These are phyloP conservation scores for Pseudoperonospora humuli DNA, from an alignment of 352 stramenopile species.

Conservation along the genomic window DNA sequence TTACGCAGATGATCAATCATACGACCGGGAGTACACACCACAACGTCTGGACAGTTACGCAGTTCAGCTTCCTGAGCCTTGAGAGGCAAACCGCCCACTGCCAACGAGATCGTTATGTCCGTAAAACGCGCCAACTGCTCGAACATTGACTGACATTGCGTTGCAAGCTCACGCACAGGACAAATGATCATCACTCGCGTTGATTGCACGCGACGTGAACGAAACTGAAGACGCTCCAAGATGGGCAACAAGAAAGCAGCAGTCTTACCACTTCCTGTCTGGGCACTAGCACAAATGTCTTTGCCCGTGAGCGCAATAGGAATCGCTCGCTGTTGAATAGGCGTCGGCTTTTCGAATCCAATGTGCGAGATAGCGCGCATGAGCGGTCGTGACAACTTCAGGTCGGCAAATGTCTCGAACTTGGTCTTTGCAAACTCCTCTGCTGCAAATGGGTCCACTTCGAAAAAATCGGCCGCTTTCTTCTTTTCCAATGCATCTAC, in stretches of 20 bases:
- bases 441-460: slow-evolving; percentile 66
- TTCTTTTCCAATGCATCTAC: slow-evolving; percentile 72
- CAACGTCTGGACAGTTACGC: slow-evolving; percentile 91
- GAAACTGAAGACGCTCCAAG: slow-evolving; percentile 94
- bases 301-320: slow-evolving; percentile 91
- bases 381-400: slow-evolving; percentile 95
- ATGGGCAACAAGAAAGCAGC: slow-evolving; percentile 97
- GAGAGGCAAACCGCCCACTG: slow-evolving; percentile 89
- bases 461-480: slow-evolving; percentile 78
- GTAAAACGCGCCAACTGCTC: slow-evolving; percentile 93
- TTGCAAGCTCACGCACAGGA: slow-evolving; percentile 96
- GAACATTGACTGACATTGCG: slow-evolving; percentile 94
- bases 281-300: slow-evolving; percentile 96
- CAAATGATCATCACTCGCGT: slow-evolving; percentile 96
- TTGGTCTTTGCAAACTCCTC: slow-evolving; percentile 75
- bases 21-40: slow-evolving; percentile 97
- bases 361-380: slow-evolving; percentile 94
- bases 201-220: slow-evolving; percentile 71
- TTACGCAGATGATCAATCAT: slow-evolving; percentile 98
- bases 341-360: slow-evolving; percentile 95
- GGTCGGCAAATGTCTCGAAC: slow-evolving; percentile 91
- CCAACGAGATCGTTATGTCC: slow-evolving; percentile 88
- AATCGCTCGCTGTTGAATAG: slow-evolving; percentile 91
- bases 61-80: slow-evolving; percentile 94
- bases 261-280: slow-evolving; percentile 97